Conservation (phyloP, 441 rosid genomes). For the Populus hybrid region DNA sequence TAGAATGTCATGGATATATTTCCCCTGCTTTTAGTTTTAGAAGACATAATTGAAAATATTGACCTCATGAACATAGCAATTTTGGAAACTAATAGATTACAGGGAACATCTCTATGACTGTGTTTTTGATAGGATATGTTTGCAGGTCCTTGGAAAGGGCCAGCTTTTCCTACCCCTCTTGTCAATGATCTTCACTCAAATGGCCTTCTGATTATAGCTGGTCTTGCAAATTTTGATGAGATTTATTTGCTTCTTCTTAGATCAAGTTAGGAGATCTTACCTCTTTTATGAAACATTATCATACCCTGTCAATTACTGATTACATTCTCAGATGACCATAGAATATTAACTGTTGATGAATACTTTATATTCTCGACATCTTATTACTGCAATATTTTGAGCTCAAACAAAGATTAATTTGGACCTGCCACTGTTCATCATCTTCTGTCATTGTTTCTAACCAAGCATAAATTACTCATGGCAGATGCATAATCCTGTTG, state of each 20-base stretch:
- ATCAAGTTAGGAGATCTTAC: not conserved
- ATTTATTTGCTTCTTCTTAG: not conserved
- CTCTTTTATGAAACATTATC: not conserved
- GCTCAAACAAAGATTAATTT: constrained; percentile 5
- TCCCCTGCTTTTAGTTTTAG: not conserved
- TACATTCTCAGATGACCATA: not conserved
- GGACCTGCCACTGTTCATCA: not conserved
- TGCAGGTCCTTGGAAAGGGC: no score
- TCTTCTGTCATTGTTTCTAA: constrained; percentile 12
- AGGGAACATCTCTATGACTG: not conserved
- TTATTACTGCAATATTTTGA: not conserved
- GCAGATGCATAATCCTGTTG: constrained; percentile 64
- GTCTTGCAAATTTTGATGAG: not conserved
- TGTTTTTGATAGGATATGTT: no score
- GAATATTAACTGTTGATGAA: not conserved
- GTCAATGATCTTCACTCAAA: no score
- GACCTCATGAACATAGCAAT: not conserved
- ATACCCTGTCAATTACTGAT: not conserved
- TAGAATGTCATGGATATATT: not conserved
- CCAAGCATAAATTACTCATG: constrained; percentile 9
- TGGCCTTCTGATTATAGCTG: not conserved
- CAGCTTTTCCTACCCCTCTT: no score
- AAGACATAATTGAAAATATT: not conserved
- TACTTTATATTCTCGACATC: not conserved
- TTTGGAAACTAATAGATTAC: not conserved